Evolutionary conservation across 345 rosid genomes (phyloP), one percentile per base, ranked within the genome.

Genomic region (Angophora floribunda): DNA sequence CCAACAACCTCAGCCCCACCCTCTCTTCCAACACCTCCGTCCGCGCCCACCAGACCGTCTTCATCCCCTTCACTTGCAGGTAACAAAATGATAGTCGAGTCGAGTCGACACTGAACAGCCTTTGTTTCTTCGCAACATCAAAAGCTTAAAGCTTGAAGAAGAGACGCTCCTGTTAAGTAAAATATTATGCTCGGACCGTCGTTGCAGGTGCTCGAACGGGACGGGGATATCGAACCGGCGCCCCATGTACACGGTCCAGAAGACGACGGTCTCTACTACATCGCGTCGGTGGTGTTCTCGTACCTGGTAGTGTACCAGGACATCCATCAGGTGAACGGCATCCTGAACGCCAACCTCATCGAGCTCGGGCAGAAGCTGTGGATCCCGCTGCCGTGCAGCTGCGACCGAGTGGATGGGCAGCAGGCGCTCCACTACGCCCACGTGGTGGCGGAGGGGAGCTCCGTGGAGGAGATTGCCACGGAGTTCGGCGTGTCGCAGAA

Each of bases 351-450:
- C 1, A 2, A 87, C 88, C 0, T 22, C 50, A 95, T 96, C 44
- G 8, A 51, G 0, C 2, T 32, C 1, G 97, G 95, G 80, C 92
- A 94, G 75, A 13, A 30, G 87, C 86, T 96, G 85, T 87, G 91
- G 95, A 94, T 95, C 88, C 96, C 97, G 24, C 90, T 95, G 52
- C 95, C 97, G 4, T 96, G 96, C 89, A 95, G 98, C 91, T 96
- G 96, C 24, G 96, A 94, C 14, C 80, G 79, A 22, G 92, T 94
- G 86, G 88, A 87, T 21, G 95, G 93, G 13, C 47, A 89, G 88
- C 87, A 57, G 75, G 92, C 92, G 65, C 93, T 94, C 41, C 97
- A 96, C 86, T 95, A 94, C 82, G 94, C 93, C 11, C 98, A 94
- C 32, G 87, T 93, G 80, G 98, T 95, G 52, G 88, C 85, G 67